A percentile compares a stretch with the other conserved stretches of the same genome.
These are phyloP conservation scores for Candida lessepsii DNA, from an alignment of 805 yeast species.

Conservation along the genomic window DNA sequence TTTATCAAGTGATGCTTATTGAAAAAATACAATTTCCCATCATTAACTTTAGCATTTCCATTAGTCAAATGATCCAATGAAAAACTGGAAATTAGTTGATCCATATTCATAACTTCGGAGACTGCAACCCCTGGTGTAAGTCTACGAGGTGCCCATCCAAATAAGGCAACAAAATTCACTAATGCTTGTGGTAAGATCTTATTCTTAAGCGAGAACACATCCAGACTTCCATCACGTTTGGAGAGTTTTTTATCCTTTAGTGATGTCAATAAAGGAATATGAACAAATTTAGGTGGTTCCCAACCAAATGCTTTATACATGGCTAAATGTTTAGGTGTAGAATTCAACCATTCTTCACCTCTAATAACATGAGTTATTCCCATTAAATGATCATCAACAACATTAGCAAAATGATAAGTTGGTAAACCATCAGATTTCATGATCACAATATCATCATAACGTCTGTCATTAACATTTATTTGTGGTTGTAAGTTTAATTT, in stretches of 20 bases:
- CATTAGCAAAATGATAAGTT: slow-evolving; percentile 95
- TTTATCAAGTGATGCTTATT: slow-evolving; percentile 59
- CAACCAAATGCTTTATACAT: slow-evolving; percentile 84
- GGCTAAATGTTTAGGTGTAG: slow-evolving; percentile 93
- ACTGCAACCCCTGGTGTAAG: slow-evolving; percentile 43
- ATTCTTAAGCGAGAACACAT: slow-evolving; percentile 56
- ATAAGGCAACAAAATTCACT: slow-evolving; percentile 79
- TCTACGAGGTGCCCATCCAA: slow-evolving; percentile 92
- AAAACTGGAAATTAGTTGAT: slow-evolving; percentile 56
- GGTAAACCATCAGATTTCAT: slow-evolving; percentile 94
- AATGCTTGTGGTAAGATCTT: slow-evolving; percentile 80
- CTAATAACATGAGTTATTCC: slow-evolving; percentile 88
- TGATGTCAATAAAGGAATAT: slow-evolving; percentile 84
- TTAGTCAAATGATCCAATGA: slow-evolving; percentile 73
- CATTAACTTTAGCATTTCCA: slow-evolving; percentile 92
- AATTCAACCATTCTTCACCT: slow-evolving; percentile 97
- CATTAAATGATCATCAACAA: slow-evolving; percentile 93
- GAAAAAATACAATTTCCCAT: slow-evolving; percentile 69
- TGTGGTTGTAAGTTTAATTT: slow-evolving; percentile 75
- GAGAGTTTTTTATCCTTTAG: slow-evolving; percentile 73
- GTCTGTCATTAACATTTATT: slow-evolving; percentile 59
- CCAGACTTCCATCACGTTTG: slow-evolving; percentile 81
- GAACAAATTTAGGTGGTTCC: slow-evolving; percentile 79
- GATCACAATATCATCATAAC: slow-evolving; percentile 88
- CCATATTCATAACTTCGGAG: slow-evolving; percentile 51